Evolutionary conservation across 2,329 filamentous ascomycete genomes (phyloP).

Genomic region (Alternaria gansuensis): DNA sequence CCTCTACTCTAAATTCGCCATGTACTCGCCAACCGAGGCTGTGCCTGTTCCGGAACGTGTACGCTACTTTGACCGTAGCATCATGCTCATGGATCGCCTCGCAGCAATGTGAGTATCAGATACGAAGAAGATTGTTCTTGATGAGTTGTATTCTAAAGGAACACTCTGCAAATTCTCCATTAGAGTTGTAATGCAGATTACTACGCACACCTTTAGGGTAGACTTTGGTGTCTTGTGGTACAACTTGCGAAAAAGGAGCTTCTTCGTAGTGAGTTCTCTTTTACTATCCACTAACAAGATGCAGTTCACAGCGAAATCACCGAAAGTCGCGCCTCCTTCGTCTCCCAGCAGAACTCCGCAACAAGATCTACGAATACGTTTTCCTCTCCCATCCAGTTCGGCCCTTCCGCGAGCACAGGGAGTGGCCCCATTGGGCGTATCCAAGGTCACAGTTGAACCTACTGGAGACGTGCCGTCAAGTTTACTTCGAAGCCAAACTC

Average conservation of each 20-base stretch:
- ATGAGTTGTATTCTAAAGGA: no score
- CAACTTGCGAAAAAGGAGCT: not conserved
- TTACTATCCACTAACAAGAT: not conserved
- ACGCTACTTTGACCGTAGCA: slow-evolving; percentile 2
- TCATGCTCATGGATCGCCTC: slow-evolving; percentile 4
- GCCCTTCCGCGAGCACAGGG: slow-evolving; percentile 1
- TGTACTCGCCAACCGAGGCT: slow-evolving; percentile 1
- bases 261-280: not conserved
- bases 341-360: slow-evolving; percentile 20
- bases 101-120: slow-evolving; percentile 6
- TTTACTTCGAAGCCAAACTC: slow-evolving; percentile 11
- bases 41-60: slow-evolving; percentile 5
- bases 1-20: not conserved
- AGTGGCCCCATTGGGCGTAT: slow-evolving; percentile 10
- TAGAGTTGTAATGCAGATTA: not conserved
- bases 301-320: slow-evolving; percentile 13
- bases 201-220: not conserved
- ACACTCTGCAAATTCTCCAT: not conserved
- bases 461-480: slow-evolving; percentile 10
- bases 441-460: not conserved
- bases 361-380: slow-evolving; percentile 18
- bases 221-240: not conserved
- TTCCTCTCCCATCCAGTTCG: not conserved
- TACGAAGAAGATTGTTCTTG: not conserved
- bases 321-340: slow-evolving; percentile 16